phyloP scores from a whole-genome alignment of 148 eudicot genomes.

The Amaranthus cruentus region DNA sequence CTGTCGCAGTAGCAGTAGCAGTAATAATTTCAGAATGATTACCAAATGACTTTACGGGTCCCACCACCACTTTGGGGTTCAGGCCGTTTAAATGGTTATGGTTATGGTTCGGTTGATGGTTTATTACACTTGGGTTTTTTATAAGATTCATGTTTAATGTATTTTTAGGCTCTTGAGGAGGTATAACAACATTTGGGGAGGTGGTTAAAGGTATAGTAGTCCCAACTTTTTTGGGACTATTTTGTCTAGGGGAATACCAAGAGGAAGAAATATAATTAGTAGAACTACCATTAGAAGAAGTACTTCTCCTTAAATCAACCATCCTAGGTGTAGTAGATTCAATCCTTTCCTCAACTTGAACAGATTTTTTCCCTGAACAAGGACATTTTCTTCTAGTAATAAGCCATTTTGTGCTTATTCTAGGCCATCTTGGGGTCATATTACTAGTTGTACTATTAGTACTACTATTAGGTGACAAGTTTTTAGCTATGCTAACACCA shows the following conservation, averaged over 20 bases:
- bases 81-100: neutral
- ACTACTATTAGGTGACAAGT: slow-evolving; percentile 18
- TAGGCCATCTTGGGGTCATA: slow-evolving; percentile 15
- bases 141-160: neutral
- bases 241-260: slow-evolving; percentile 28
- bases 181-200: neutral
- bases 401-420: slow-evolving; percentile 43
- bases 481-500: slow-evolving; percentile 27
- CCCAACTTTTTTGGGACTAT: slow-evolving; percentile 21
- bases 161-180: neutral
- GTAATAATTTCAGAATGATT: slow-evolving; percentile 22
- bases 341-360: slow-evolving; percentile 40
- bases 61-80: slow-evolving; percentile 18
- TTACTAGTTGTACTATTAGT: slow-evolving; percentile 1
- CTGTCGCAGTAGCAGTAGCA: neutral
- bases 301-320: slow-evolving; percentile 25
- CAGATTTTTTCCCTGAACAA: slow-evolving; percentile 63
- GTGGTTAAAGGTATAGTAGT: neutral
- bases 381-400: slow-evolving; percentile 50
- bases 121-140: slow-evolving; percentile 11
- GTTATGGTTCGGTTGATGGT: neutral
- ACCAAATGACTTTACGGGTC: slow-evolving; percentile 20
- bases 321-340: slow-evolving; percentile 28
- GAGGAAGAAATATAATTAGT: slow-evolving; percentile 13
- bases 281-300: slow-evolving; percentile 21